Base-by-base conservation (phyloP, 495 filamentous ascomycete species). In the Aspergillus diversus region DNA sequence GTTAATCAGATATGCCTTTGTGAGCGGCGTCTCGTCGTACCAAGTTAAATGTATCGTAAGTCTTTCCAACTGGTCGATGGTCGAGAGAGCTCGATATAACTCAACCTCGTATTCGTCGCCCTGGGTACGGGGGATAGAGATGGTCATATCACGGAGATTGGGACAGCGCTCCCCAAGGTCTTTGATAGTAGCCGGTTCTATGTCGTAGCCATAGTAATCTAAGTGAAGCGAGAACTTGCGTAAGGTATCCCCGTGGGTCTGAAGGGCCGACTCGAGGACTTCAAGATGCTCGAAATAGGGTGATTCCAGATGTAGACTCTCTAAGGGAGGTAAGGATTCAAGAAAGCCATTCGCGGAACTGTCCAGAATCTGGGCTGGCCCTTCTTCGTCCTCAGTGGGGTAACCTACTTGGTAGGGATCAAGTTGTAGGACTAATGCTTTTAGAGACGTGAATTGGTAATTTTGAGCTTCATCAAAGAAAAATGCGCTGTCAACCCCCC, bases 121-220 rank as follows among this genome's bases (percentile, higher is more conserved):
- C 46, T 59, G 57, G 15, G 57, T 15, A n/a, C 57, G 57, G 16
- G 57, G 47, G 13, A 59, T 52, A 33, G 46, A 33, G 17, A 59
- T 52, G 21, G 17, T 59, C n/a, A 59, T 35, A 27, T 59, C 46
- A 11, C 47, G 46, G 16, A 59, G 57, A 39, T 31, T 8, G 33
- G 13, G n/a, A 42, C 47, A 59, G 33, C 51, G 32, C 32, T n/a
- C n/a, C 39, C 51, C 12, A 32, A 59, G 52, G 27, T 51, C n/a
- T 15, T 39, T 51, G 46, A 59, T 52, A 1, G 2, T 27, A 27
- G 21, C 42, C 27, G 47, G 2, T 52, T 13, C 27, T n/a, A 2
- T 2, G 21, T 2, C 21, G 21, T 27, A 27, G 32, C 21, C 7
- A 9, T 27, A 17, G 47, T 16, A 8, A 27, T 13, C 4, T 8